phyloP scores from a whole-genome alignment of 768 basidiomycete species.

The Suillus luteus region DNA sequence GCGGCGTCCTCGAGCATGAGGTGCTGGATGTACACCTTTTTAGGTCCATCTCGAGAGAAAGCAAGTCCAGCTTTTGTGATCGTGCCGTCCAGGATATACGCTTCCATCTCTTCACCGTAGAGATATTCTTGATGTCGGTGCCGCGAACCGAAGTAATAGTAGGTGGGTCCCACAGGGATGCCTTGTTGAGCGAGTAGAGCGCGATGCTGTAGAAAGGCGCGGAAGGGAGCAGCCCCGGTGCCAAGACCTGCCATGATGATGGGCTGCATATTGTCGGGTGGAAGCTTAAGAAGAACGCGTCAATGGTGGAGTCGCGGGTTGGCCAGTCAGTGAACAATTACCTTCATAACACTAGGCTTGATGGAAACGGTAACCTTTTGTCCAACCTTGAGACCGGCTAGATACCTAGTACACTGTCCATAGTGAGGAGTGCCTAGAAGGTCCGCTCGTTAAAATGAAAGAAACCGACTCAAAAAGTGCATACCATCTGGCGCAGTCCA shows the following conservation, averaged over 20 bases:
- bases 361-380: constrained; percentile 96
- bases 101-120: constrained; percentile 95
- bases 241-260: constrained; percentile 99
- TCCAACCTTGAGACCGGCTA: constrained; percentile 78
- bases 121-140: constrained; percentile 95
- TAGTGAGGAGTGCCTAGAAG: constrained; percentile 67
- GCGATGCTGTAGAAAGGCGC: constrained; percentile 96
- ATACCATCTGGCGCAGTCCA: constrained; percentile 86
- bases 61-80: constrained; percentile 92
- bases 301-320: not conserved
- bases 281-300: constrained; percentile 55
- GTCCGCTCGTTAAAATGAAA: constrained; percentile 11
- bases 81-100: constrained; percentile 81
- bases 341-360: constrained; percentile 99
- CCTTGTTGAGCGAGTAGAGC: constrained; percentile 79
- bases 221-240: constrained; percentile 98
- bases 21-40: constrained; percentile 98
- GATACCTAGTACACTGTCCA: constrained; percentile 97
- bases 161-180: constrained; percentile 82
- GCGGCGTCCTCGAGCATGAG: constrained; percentile 93
- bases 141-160: constrained; percentile 99
- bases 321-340: constrained; percentile 33
- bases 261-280: constrained; percentile 81
- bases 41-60: constrained; percentile 90
- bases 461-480: constrained; percentile 25